A percentile compares a stretch with the other conserved stretches of the same genome.
These are phyloP conservation scores for Alternaria sp. DNA, from an alignment of 2,329 filamentous ascomycete species.

Conservation along the genomic window DNA sequence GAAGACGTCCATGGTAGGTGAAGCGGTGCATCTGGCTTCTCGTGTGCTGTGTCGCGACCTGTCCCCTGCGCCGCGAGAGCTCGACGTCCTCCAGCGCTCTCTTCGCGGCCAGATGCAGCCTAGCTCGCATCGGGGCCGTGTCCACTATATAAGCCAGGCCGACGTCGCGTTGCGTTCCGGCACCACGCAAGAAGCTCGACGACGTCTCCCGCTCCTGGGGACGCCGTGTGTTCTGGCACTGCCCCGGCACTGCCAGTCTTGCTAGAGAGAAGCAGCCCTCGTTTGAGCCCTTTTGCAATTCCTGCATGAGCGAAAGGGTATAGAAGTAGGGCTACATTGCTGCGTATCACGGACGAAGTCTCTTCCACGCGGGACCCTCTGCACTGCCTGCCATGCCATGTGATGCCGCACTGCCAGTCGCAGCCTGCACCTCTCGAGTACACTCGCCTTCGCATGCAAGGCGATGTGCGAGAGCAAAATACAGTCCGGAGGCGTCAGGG, in stretches of 20 bases:
- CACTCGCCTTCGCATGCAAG: not conserved
- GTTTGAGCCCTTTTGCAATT: conserved; percentile 47
- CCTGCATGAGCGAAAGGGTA: conserved; percentile 41
- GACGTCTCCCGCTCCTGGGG: conserved; percentile 35
- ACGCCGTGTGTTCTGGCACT: conserved; percentile 44
- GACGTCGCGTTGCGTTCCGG: not conserved
- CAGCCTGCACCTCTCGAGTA: not conserved
- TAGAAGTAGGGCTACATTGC: conserved; percentile 41
- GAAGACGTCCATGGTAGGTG: conserved; percentile 37
- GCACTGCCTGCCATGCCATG: not conserved
- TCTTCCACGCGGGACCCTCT: not conserved
- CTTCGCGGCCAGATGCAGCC: not conserved
- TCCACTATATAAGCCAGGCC: conserved; percentile 5
- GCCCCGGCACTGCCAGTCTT: conserved; percentile 32
- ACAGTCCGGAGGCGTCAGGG: not conserved
- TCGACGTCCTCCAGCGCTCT: not conserved
- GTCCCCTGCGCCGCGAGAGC: not conserved
- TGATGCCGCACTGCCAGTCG: not conserved
- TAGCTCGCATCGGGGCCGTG: not conserved
- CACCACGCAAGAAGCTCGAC: conserved; percentile 43
- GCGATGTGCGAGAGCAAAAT: not conserved
- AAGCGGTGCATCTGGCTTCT: conserved; percentile 42
- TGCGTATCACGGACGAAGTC: not conserved
- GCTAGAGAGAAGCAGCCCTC: conserved; percentile 45
- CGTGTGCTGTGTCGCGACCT: conserved; percentile 17